A percentile compares a stretch with the other conserved stretches of the same genome.
Evolutionary conservation across 805 yeast species (phyloP).

Genomic region (Metschnikowia borealis): DNA sequence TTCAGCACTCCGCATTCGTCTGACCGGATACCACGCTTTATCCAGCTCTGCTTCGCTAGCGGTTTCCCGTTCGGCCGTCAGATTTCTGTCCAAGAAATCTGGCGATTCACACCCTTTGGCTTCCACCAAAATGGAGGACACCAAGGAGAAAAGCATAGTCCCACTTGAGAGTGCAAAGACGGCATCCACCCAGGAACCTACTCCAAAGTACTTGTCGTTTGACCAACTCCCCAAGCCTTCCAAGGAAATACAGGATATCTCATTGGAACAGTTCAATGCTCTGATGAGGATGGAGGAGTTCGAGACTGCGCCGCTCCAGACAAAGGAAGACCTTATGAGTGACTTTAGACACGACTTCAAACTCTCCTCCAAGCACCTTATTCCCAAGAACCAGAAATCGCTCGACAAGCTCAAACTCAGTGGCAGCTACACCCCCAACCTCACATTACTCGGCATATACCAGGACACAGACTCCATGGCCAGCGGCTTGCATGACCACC

Average conservation of each 20-base stretch:
- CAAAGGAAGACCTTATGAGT: slow-evolving; percentile 7
- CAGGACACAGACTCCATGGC: slow-evolving; percentile 15
- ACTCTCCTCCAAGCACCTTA: slow-evolving; percentile 8
- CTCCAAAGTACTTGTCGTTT: slow-evolving; percentile 24
- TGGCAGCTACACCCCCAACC: slow-evolving; percentile 8
- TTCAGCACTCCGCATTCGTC: slow-evolving; percentile 2
- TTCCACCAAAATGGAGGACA: slow-evolving; percentile 5
- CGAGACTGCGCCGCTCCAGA: background rate
- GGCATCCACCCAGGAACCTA: background rate
- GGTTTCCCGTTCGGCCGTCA: slow-evolving; percentile 3
- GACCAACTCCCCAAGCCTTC: slow-evolving; percentile 32
- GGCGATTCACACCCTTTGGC: slow-evolving; percentile 4
- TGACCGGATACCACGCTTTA: background rate
- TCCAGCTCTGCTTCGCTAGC: background rate
- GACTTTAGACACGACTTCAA: slow-evolving; percentile 10
- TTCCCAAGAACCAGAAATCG: background rate
- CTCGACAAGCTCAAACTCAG: slow-evolving; percentile 4
- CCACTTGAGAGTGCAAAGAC: background rate
- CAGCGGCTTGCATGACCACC: slow-evolving; percentile 32
- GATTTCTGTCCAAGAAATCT: slow-evolving; percentile 17
- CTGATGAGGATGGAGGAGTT: slow-evolving; percentile 13
- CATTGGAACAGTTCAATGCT: slow-evolving; percentile 15
- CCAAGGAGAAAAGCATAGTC: slow-evolving; percentile 1
- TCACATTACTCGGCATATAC: slow-evolving; percentile 9
- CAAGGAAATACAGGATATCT: slow-evolving; percentile 13